phyloP scores from a whole-genome alignment of 352 stramenopile genomes.

The Globisporangium viniferum region DNA sequence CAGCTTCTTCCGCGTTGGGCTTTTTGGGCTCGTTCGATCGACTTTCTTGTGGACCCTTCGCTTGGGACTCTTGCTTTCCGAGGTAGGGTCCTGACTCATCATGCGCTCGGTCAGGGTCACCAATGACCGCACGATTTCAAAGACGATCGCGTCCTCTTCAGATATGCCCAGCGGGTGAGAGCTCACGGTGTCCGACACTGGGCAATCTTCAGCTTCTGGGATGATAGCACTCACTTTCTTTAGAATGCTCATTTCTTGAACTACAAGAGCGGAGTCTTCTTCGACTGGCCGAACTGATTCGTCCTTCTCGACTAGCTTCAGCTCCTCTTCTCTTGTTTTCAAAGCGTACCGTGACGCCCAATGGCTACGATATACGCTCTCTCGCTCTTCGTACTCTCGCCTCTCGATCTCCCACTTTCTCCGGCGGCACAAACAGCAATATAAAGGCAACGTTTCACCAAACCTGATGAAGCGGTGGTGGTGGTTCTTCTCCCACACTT shows the following conservation, averaged over 20 bases:
- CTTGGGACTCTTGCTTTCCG: not conserved
- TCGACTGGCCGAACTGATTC: not conserved
- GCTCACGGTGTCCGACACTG: not conserved
- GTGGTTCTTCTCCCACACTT: constrained; percentile 70
- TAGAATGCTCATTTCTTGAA: not conserved
- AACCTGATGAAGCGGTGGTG: constrained; percentile 62
- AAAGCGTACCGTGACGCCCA: constrained; percentile 33
- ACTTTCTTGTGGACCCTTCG: not conserved
- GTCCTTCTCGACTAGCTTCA: constrained; percentile 25
- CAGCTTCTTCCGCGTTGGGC: constrained; percentile 13
- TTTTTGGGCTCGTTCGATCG: not conserved
- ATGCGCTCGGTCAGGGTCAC: constrained; percentile 20
- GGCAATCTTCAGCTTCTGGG: not conserved
- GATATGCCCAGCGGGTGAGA: not conserved
- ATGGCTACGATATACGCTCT: constrained; percentile 37
- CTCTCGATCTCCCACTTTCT: constrained; percentile 59
- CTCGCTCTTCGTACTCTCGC: constrained; percentile 38
- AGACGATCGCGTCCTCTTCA: constrained; percentile 15
- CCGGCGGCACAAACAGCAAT: constrained; percentile 62
- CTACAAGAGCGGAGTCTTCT: not conserved
- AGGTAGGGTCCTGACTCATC: not conserved
- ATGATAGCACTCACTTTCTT: not conserved
- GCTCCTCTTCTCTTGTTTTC: constrained; percentile 48
- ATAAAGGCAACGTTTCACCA: constrained; percentile 23
- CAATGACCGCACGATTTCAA: constrained; percentile 15